These are phyloP conservation scores for Vickermania spadyakhi DNA, from an alignment of 208 protist genomes.

Conservation along the genomic window DNA sequence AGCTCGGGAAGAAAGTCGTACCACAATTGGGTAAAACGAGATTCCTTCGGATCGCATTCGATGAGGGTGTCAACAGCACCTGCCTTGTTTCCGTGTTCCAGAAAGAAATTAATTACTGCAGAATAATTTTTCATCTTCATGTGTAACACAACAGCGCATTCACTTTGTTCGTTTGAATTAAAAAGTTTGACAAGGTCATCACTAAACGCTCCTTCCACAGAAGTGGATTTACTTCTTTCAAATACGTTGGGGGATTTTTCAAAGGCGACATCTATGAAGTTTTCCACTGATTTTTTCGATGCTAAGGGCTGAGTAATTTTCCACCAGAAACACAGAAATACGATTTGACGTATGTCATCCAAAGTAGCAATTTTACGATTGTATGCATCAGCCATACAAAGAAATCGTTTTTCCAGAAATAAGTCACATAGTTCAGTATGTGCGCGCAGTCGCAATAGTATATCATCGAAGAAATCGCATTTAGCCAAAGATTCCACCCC, in stretches of 20 bases:
- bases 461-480: constrained; percentile 57
- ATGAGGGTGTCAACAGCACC: neutral
- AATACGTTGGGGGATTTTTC: neutral
- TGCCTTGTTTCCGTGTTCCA: neutral
- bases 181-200: neutral
- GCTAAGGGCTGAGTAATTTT: neutral
- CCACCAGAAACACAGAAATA: neutral
- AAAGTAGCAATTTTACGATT: neutral
- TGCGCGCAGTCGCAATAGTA: constrained; percentile 5
- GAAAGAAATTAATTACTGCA: neutral
- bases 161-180: neutral
- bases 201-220: neutral
- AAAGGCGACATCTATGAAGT: neutral
- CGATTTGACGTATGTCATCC: neutral
- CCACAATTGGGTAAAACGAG: constrained; percentile 27
- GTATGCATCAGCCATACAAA: neutral
- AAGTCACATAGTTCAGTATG: neutral
- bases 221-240: no score
- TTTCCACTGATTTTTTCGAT: neutral
- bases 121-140: neutral
- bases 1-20: constrained; percentile 90
- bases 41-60: neutral
- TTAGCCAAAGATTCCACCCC: constrained; percentile 32
- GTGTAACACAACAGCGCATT: neutral
- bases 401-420: neutral